Evolutionary conservation across 495 filamentous ascomycete species (phyloP).

Genomic region (Talaromyces stipitatus): DNA sequence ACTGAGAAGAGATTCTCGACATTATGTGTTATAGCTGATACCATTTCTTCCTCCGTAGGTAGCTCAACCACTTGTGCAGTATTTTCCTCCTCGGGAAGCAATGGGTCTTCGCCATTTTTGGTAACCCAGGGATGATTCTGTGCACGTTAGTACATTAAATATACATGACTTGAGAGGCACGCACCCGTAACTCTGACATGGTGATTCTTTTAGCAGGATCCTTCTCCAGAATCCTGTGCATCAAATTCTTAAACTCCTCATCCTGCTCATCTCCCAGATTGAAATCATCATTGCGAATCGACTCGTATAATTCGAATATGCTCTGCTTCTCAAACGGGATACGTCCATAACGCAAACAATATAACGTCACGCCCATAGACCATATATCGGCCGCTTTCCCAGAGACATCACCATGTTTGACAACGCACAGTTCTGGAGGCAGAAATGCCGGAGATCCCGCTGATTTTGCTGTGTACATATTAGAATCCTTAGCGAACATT

Average conservation of each 20-base stretch:
- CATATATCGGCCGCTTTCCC: slow-evolving; percentile 92
- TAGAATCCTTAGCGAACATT: slow-evolving; percentile 85
- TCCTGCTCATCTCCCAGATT: slow-evolving; percentile 40
- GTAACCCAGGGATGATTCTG: slow-evolving; percentile 96
- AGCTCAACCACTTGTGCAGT: slow-evolving; percentile 67
- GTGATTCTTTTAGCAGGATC: slow-evolving; percentile 70
- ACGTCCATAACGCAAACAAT: slow-evolving; percentile 81
- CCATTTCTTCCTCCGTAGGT: slow-evolving; percentile 83
- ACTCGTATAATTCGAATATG: slow-evolving; percentile 81
- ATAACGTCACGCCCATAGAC: slow-evolving; percentile 97
- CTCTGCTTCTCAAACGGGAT: slow-evolving; percentile 75
- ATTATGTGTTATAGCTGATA: slow-evolving; percentile 81
- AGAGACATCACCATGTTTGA: slow-evolving; percentile 79
- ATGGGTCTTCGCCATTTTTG: slow-evolving; percentile 65
- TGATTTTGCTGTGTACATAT: slow-evolving; percentile 91
- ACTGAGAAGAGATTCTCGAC: slow-evolving; percentile 78
- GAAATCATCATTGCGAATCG: slow-evolving; percentile 63
- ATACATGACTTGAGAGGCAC: slow-evolving; percentile 13
- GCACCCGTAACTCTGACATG: slow-evolving; percentile 74
- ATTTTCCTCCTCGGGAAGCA: slow-evolving; percentile 80
- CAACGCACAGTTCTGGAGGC: slow-evolving; percentile 85
- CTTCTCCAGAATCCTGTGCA: slow-evolving; percentile 64
- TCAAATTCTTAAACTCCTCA: slow-evolving; percentile 58
- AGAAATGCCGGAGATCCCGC: slow-evolving; percentile 94
- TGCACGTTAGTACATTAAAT: slow-evolving; percentile 6